These are phyloP conservation scores for Pythium insidiosum DNA, from an alignment of 352 stramenopile genomes.

Conservation along the genomic window DNA sequence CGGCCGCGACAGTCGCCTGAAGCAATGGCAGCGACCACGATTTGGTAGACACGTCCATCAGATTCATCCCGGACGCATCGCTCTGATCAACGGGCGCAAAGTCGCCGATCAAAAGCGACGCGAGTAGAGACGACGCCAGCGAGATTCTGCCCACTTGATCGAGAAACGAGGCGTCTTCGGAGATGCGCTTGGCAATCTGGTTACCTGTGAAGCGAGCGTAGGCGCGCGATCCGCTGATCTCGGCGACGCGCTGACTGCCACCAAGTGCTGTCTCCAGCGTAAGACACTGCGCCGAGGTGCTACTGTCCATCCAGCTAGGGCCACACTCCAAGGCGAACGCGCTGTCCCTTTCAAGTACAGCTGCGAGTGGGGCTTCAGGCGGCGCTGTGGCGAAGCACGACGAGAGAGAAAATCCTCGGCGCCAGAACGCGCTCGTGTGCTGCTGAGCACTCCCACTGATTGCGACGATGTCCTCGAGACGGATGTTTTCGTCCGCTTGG, in stretches of 20 bases:
- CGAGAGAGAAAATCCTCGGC: conserved; percentile 34
- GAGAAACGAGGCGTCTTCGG: conserved; percentile 35
- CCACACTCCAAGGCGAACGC: conserved; percentile 54
- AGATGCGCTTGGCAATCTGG: conserved; percentile 57
- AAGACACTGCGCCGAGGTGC: conserved; percentile 46
- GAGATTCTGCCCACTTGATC: conserved; percentile 35
- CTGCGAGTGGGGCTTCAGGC: conserved; percentile 13
- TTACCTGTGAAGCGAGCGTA: conserved; percentile 82
- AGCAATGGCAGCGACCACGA: conserved; percentile 51
- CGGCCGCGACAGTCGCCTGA: conserved; percentile 23
- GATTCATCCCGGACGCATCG: conserved; percentile 80
- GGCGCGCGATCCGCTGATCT: conserved; percentile 68
- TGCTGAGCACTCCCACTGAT: conserved; percentile 79
- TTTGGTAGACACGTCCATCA: conserved; percentile 54
- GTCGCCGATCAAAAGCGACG: conserved; percentile 56
- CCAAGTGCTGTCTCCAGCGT: conserved; percentile 49
- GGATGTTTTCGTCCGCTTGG: conserved; percentile 8
- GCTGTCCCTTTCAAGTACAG: conserved; percentile 3
- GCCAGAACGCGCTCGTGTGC: conserved; percentile 77
- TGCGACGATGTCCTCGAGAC: conserved; percentile 38
- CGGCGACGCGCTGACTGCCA: conserved; percentile 41
- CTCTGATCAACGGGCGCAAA: conserved; percentile 69
- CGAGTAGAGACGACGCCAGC: conserved; percentile 67
- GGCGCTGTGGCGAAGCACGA: conserved; percentile 23
- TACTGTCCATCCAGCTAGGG: conserved; percentile 84